Evolutionary conservation across 2,329 filamentous ascomycete species (phyloP).

Genomic region (Colletotrichum melonis): DNA sequence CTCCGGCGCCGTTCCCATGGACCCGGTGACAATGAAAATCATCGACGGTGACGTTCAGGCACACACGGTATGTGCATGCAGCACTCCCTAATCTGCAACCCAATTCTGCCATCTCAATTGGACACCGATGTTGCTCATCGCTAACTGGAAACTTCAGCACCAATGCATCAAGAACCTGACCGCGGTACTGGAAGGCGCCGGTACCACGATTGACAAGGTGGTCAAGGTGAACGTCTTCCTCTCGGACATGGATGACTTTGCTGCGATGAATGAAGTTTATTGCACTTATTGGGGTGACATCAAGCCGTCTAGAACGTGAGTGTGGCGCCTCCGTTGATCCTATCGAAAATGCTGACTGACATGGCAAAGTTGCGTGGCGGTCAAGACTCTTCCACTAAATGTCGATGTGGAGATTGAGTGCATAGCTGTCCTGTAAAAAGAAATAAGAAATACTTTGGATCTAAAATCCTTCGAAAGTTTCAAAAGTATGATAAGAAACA

Average conservation of each 20-base stretch:
- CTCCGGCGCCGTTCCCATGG: conserved; percentile 77
- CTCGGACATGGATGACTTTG: conserved; percentile 78
- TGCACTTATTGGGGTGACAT: conserved; percentile 73
- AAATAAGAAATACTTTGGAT: no score
- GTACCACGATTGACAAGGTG: conserved; percentile 71
- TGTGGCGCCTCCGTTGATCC: neutral
- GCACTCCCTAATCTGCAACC: neutral
- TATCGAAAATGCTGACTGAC: neutral
- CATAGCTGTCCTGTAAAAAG: conserved; percentile 43
- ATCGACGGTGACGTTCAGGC: conserved; percentile 73
- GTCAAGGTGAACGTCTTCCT: conserved; percentile 82
- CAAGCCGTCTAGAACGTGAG: conserved; percentile 58
- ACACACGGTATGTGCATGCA: conserved; percentile 61
- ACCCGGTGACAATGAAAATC: conserved; percentile 66
- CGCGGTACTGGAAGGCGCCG: conserved; percentile 76
- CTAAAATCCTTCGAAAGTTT: no score
- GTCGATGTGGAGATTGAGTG: conserved; percentile 50
- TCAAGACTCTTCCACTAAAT: conserved; percentile 46
- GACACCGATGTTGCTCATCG: neutral
- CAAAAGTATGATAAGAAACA: no score
- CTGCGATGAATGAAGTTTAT: conserved; percentile 80
- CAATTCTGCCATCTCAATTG: neutral
- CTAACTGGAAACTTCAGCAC: conserved; percentile 47
- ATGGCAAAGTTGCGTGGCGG: conserved; percentile 46
- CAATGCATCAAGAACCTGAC: conserved; percentile 78